Evolutionary conservation across 805 yeast species (phyloP).

Genomic region (Metschnikowia matae): DNA sequence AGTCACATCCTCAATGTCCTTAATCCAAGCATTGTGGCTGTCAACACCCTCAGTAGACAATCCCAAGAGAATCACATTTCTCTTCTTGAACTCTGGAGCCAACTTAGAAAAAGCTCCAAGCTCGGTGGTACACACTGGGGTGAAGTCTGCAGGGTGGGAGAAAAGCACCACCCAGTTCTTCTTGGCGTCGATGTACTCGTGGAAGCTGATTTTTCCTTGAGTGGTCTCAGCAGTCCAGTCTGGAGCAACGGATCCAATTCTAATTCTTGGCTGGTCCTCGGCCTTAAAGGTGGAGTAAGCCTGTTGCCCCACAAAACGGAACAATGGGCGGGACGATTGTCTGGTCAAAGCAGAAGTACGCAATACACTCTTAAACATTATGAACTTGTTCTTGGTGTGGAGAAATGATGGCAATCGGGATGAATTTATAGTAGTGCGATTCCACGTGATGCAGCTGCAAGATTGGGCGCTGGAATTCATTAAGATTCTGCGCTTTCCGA

Average conservation of each 20-base stretch:
- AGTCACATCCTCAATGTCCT: conserved; percentile 63
- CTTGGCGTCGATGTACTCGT: conserved; percentile 54
- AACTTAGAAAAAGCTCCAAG: conserved; percentile 71
- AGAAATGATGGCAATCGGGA: not conserved
- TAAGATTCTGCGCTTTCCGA: too few relatives aligned
- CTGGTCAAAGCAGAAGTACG: conserved; percentile 11
- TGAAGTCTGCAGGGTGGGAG: conserved; percentile 75
- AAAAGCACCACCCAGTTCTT: conserved; percentile 58
- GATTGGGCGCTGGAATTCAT: not conserved
- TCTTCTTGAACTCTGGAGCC: conserved; percentile 62
- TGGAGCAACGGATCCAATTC: conserved; percentile 65
- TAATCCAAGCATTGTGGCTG: conserved; percentile 64
- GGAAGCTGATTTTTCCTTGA: conserved; percentile 58
- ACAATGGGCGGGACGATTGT: conserved; percentile 11
- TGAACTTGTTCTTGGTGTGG: not conserved
- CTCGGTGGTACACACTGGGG: conserved; percentile 78
- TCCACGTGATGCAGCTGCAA: not conserved
- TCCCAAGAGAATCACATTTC: conserved; percentile 65
- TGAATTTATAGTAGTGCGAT: not conserved
- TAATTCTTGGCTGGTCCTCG: conserved; percentile 40
- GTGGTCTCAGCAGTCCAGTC: conserved; percentile 63
- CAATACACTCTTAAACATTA: conserved; percentile 15
- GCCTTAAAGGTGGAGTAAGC: conserved; percentile 27
- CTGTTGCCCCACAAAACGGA: conserved; percentile 10
- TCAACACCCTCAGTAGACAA: conserved; percentile 61